Percentiles rank a stretch among this genome's conserved stretches.
phyloP scores from a whole-genome alignment of 23 red algal genomes.

The Gracilariopsis chorda region DNA sequence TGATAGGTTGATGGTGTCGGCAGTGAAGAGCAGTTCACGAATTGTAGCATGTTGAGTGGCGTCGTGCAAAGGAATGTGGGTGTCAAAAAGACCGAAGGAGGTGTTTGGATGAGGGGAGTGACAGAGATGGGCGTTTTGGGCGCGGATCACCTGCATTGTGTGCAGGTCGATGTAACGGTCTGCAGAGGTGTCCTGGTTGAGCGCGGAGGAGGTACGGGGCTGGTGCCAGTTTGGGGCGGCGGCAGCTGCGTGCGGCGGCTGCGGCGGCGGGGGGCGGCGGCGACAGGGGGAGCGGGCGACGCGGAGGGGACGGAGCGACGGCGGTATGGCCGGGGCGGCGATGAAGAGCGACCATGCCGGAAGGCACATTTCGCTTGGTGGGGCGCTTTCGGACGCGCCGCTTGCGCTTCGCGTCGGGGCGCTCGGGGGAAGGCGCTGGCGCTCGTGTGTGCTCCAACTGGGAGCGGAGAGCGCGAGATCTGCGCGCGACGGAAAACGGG shows the following conservation, averaged over 20 bases:
- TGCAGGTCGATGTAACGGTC: slow-evolving; percentile 53
- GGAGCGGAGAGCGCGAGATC: no score
- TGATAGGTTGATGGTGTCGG: slow-evolving; percentile 30
- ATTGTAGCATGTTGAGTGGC: not conserved
- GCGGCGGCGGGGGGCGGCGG: not conserved
- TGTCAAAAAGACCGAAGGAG: slow-evolving; percentile 30
- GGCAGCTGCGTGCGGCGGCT: not conserved
- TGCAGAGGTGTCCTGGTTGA: slow-evolving; percentile 25
- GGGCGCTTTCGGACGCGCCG: no score
- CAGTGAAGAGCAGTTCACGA: slow-evolving; percentile 38
- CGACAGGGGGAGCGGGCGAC: not conserved
- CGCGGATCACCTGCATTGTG: slow-evolving; percentile 37
- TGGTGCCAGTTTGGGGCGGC: not conserved
- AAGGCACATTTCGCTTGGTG: no score
- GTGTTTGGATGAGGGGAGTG: slow-evolving; percentile 8
- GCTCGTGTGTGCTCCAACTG: no score
- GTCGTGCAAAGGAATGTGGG: not conserved
- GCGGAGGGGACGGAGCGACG: not conserved
- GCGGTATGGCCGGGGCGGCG: not conserved
- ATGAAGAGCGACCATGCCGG: not conserved
- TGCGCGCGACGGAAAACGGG: no score
- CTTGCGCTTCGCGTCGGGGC: no score
- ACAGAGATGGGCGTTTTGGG: slow-evolving; percentile 8
- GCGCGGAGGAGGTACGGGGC: slow-evolving; percentile 35
- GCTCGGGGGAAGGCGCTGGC: no score